phyloP scores from a whole-genome alignment of 805 yeast genomes.

The Hanseniaspora meyeri region DNA sequence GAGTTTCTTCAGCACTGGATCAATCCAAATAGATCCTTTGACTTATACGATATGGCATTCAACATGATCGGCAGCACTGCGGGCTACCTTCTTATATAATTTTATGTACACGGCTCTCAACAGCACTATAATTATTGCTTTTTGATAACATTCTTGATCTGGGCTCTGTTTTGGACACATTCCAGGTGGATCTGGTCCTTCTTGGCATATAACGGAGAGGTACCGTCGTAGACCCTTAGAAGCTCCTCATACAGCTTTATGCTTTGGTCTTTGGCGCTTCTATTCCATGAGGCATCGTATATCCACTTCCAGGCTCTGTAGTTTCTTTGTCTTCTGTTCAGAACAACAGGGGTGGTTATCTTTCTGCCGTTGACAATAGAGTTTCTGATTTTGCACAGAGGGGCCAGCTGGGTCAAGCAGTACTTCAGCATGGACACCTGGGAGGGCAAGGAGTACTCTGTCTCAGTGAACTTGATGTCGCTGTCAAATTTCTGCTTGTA shows the following conservation, averaged over 20 bases:
- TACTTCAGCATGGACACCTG: conserved; percentile 67
- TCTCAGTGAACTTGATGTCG: background rate
- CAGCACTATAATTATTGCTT: background rate
- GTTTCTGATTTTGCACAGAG: conserved; percentile 54
- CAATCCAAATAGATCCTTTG: conserved; percentile 36
- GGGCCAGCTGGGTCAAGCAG: conserved; percentile 70
- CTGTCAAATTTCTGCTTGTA: background rate
- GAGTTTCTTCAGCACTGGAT: conserved; percentile 40
- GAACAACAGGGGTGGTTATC: conserved; percentile 69
- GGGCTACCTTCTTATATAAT: background rate
- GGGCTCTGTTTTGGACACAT: conserved; percentile 55
- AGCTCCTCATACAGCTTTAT: conserved; percentile 90
- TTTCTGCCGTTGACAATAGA: conserved; percentile 56
- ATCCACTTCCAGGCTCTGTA: conserved; percentile 88
- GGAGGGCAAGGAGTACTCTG: background rate
- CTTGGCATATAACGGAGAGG: conserved; percentile 73
- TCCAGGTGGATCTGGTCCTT: conserved; percentile 69
- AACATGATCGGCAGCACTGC: conserved; percentile 25
- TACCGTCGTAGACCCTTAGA: conserved; percentile 61
- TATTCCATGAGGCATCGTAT: conserved; percentile 66
- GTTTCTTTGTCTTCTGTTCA: conserved; percentile 68
- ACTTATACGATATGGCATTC: conserved; percentile 34
- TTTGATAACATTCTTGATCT: background rate
- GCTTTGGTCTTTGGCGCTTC: conserved; percentile 67
- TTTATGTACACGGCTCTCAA: background rate